Evolutionary conservation across 2,329 filamentous ascomycete genomes (phyloP), one percentile per base, ranked within the genome.

Genomic region (Calonectria multiphialidica): DNA sequence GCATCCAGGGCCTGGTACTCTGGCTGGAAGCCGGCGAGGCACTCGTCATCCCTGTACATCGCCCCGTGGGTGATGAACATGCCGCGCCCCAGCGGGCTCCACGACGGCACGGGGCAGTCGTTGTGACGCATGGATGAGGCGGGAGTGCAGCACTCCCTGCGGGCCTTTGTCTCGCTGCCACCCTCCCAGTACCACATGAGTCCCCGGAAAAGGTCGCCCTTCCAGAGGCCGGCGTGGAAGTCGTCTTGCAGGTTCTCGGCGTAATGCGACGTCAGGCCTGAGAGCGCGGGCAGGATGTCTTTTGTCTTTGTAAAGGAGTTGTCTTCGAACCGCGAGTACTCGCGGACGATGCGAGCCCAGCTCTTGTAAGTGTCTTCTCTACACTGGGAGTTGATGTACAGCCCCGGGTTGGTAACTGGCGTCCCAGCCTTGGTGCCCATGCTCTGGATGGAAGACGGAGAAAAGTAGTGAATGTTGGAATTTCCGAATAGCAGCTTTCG

Each of bases 111-210:
- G 2, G 53, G 53, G 13, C 53, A 57, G 53, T 57, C 53, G 13
- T 40, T 57, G 33, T 57, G 53, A 35, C 53, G 53, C 53, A 57
- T 57, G n/a, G 40, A 57, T 15, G n/a, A 40, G 6, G 35, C n/a
- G 21, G 53, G 53, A 59, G 33, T 40, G 53, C 53, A 59, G 35
- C 35, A 59, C 53, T 59, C 53, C 4, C 53, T 59, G 35, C 53
- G 21, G 21, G 53, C 53, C 35, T 59, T 59, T 37, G 53, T 59
- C 53, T 59, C 53, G 35, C 53, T 59, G 21, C 53, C 53, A 16
- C 53, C 53, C 53, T 59, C 53, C 53, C 53, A 59, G 53, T 59
- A 59, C 53, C 53, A 59, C 53, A 59, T 40, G n/a, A 59, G 35
- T 4, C 53, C 53, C 5, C 53, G 53, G 30, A 59, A 59, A 12